Evolutionary conservation across 352 stramenopile genomes (phyloP).

Genomic region (Globisporangium recalcitrans): DNA sequence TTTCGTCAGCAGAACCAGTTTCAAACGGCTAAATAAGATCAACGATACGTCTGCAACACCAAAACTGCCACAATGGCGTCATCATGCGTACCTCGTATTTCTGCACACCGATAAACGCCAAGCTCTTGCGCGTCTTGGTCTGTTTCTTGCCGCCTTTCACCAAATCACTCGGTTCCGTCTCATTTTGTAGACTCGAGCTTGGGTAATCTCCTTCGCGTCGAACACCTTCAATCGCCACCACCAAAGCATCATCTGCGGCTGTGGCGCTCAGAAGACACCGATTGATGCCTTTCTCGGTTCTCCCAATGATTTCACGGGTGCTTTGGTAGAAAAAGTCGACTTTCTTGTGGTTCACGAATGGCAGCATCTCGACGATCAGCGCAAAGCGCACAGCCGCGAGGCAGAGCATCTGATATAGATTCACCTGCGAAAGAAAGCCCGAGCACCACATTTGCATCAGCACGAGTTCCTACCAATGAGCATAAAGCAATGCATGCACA

Average conservation of each 20-base stretch:
- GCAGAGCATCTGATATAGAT: conserved; percentile 55
- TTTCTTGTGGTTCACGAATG: conserved; percentile 33
- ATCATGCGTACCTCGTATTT: conserved; percentile 5
- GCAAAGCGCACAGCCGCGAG: conserved; percentile 48
- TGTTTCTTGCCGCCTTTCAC: conserved; percentile 3
- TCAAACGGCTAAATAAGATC: neutral
- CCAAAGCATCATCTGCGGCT: neutral
- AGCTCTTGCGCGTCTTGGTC: conserved; percentile 3
- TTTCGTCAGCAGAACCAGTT: neutral
- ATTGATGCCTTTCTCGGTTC: conserved; percentile 43
- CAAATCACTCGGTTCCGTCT: conserved; percentile 3
- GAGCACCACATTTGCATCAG: conserved; percentile 1
- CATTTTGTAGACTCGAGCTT: neutral
- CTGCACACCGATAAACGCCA: conserved; percentile 1
- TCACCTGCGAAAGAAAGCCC: conserved; percentile 23
- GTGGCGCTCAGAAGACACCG: conserved; percentile 22
- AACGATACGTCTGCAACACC: neutral
- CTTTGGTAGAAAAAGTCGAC: conserved; percentile 39
- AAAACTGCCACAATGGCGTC: neutral
- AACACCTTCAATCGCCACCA: neutral
- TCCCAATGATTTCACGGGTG: conserved; percentile 33
- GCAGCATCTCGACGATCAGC: conserved; percentile 47
- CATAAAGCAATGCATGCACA: neutral
- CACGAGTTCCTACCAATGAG: neutral
- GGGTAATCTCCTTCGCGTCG: neutral